Evolutionary conservation across 495 filamentous ascomycete species (phyloP).

Genomic region (Cudoniella acicularis): DNA sequence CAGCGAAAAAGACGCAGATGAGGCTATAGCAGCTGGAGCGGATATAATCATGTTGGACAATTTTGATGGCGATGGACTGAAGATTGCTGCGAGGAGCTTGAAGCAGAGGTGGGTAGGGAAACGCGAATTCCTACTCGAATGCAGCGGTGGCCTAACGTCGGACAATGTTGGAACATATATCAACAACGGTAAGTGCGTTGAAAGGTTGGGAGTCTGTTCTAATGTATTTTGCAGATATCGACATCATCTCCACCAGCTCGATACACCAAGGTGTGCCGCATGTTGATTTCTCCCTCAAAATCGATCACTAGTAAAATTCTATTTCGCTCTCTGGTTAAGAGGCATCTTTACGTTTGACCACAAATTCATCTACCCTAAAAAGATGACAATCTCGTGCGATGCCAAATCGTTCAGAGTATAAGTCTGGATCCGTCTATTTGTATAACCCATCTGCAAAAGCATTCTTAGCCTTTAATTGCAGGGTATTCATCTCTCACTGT

Average conservation of each 20-base stretch:
- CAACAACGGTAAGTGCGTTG: slow-evolving; percentile 54
- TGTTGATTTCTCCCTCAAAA: slow-evolving; percentile 74
- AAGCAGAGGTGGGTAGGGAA: slow-evolving; percentile 72
- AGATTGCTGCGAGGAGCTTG: slow-evolving; percentile 62
- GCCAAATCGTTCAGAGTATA: no score
- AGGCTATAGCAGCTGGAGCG: slow-evolving; percentile 85
- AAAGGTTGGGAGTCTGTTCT: not conserved
- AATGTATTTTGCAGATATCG: slow-evolving; percentile 58
- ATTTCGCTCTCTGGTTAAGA: no score
- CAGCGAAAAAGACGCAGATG: slow-evolving; percentile 80
- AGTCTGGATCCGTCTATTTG: no score
- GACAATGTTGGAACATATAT: slow-evolving; percentile 78
- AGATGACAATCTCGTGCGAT: no score
- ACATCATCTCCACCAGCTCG: slow-evolving; percentile 91
- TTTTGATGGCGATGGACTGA: slow-evolving; percentile 73
- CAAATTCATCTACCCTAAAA: no score
- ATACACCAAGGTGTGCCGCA: slow-evolving; percentile 94
- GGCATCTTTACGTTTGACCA: no score
- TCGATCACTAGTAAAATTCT: slow-evolving; percentile 4
- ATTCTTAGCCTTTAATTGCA: no score
- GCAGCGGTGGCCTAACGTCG: slow-evolving; percentile 84
- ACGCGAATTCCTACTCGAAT: slow-evolving; percentile 74
- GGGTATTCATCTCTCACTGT: no score
- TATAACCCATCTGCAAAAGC: no score
- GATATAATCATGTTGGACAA: slow-evolving; percentile 98